These are phyloP conservation scores for Cercospora berteroae DNA, from an alignment of 2,329 filamentous ascomycete genomes.

Conservation along the genomic window DNA sequence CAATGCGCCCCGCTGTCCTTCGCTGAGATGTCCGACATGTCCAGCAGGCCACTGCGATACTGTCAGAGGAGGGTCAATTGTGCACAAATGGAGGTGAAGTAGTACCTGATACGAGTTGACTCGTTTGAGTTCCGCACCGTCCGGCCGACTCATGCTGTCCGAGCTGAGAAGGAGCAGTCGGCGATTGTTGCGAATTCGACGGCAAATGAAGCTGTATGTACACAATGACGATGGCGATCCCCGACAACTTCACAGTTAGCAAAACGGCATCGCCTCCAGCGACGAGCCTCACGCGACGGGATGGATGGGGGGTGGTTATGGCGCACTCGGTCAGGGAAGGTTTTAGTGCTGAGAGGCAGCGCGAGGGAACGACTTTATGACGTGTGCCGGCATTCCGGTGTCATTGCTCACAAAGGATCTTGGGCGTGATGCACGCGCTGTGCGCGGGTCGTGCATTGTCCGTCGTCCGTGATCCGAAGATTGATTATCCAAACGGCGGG, in stretches of 20 bases:
- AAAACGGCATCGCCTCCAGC: neutral
- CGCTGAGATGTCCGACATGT: conserved; percentile 75
- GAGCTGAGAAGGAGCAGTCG: neutral
- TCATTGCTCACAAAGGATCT: neutral
- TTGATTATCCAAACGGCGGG: neutral
- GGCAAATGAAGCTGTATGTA: neutral
- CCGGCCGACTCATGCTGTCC: conserved; percentile 16
- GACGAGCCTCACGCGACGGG: neutral
- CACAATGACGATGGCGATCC: neutral
- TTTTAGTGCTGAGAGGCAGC: neutral
- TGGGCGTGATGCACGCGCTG: neutral
- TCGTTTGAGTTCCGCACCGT: conserved; percentile 30
- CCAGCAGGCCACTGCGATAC: conserved; percentile 62
- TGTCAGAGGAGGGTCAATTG: conserved; percentile 1
- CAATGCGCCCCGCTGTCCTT: conserved; percentile 66
- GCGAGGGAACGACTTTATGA: neutral
- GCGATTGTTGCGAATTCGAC: neutral
- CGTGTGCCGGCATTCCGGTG: conserved; percentile 1
- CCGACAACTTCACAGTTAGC: neutral
- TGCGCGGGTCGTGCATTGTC: neutral
- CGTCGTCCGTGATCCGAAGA: neutral
- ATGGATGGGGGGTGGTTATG: neutral
- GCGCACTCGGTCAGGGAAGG: neutral
- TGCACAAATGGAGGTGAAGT: neutral
- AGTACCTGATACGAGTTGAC: conserved; percentile 35